phyloP scores from a whole-genome alignment of 2,329 filamentous ascomycete genomes.

The Alternaria hordeiaustralica region DNA sequence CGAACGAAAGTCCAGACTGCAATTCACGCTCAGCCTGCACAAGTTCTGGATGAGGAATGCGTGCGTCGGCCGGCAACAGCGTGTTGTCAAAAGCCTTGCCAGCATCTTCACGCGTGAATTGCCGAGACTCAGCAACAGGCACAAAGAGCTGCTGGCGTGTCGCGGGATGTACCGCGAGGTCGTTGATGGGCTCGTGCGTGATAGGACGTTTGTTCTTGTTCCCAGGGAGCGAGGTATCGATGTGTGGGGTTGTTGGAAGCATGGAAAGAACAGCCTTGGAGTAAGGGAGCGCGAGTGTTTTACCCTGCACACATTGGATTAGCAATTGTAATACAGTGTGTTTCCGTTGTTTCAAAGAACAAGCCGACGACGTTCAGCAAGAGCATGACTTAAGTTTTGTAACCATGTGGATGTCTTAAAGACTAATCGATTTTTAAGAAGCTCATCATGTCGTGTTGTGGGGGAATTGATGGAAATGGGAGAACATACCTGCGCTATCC shows the following conservation, averaged over 20 bases:
- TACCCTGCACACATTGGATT: conserved; percentile 63
- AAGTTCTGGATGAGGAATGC: conserved; percentile 69
- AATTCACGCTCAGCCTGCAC: conserved; percentile 53
- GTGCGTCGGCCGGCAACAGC: conserved; percentile 66
- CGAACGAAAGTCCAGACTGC: conserved; percentile 32
- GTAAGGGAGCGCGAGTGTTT: conserved; percentile 78
- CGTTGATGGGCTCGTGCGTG: conserved; percentile 68
- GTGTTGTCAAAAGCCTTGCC: conserved; percentile 66
- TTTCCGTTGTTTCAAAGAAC: neutral
- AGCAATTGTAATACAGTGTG: conserved; percentile 6
- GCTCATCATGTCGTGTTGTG: conserved; percentile 66
- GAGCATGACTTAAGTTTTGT: conserved; percentile 73
- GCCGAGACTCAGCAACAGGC: conserved; percentile 67
- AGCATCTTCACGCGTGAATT: conserved; percentile 70
- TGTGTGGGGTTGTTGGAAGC: conserved; percentile 70
- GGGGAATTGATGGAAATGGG: neutral
- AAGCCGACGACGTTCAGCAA: conserved; percentile 65
- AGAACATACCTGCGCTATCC: conserved; percentile 73
- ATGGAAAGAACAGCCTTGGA: conserved; percentile 76
- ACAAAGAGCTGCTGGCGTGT: conserved; percentile 65
- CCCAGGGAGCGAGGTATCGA: conserved; percentile 33
- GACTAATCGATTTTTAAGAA: conserved; percentile 93
- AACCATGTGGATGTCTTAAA: conserved; percentile 97
- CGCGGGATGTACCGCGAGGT: conserved; percentile 65
- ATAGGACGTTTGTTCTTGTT: conserved; percentile 47